Base-by-base conservation (phyloP, 805 yeast species). In the Ogataea neopini region DNA sequence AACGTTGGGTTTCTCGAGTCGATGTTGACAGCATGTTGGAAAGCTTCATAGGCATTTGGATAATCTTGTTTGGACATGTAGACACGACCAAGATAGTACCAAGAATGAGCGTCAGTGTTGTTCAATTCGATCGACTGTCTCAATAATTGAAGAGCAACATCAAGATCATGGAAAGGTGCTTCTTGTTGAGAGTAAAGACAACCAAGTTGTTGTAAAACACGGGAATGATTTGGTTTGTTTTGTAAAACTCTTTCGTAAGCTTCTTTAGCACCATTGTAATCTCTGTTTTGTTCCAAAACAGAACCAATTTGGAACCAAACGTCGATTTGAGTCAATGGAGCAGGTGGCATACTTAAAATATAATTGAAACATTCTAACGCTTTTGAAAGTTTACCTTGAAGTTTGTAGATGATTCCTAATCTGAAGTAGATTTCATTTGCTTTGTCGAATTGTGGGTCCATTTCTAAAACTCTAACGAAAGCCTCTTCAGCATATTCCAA, bases 261-360 rank as follows among this genome's bases (percentile, higher is more conserved):
- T 53, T 91, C 97, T 60, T 84, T 83, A 2, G 99, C 98, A 32
- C 91, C 88, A 52, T 77, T 80, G 79, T 88, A 92, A 62, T 90
- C 96, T 60, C 89, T 83, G 71, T 88, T 92, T 63, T 87, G 96
- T 67, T 94, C 99, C 59, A 94, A 77, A 1, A 94, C 98, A 26
- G 90, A 86, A 34, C 99, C 99, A 53, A 94, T 87, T 70, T 94
- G 99, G 73, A 94, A 94, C 98, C 98, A 94, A 45, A 94, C 95
- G 65, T 94, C 99, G 43, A 96, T 89, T 65, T 89, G 96, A 40
- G 97, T 91, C 54, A 94, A 74, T 1, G 99, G 99, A 45, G 89
- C 85, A 1, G 99, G 99, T 0, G 99, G 98, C 68, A 84, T 86
- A 48, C 83, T 76, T 56, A 94, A 70, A 53, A 94, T 94, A 66